Base-by-base conservation (phyloP, 139 green algal species). In the Chlamydomonas schloesseri region DNA sequence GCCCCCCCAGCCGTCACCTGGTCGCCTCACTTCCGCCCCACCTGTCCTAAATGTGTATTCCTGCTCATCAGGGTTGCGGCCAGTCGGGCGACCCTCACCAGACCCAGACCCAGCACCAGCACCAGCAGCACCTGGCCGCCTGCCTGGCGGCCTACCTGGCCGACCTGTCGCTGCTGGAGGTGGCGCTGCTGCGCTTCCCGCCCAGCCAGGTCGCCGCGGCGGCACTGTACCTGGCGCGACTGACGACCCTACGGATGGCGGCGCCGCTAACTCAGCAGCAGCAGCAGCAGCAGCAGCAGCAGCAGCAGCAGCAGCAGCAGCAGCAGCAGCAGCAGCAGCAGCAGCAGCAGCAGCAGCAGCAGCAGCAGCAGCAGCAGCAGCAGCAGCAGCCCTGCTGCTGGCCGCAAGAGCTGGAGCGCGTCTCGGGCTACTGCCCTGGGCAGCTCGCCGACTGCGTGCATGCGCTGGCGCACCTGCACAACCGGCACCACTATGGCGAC, bases 161-260 rank as follows among this genome's bases (percentile, higher is more conserved):
- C 11, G 97, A 99, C 93, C 87, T 98, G 36, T 91, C 93, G 21
- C 92, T 99, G 31, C 88, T 98, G 60, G 96, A 99, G 37, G 96
- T 98, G 81, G 60, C 26, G n/a, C 89, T 96, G 77, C 79, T 99
- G 50, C 47, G 88, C 24, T 98, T 94, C 83, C 86, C 96, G 81
- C 94, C 96, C 29, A 97, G 91, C 46, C 79, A 93, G 33, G 80
- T 98, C 33, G 96, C 93, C 26, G 96, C 96, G 15, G 92, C 94
- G 17, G 89, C 90, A 55, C 92, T 98, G 8, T 93, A 96, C 74
- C 87, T 99, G 18, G 95, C 96, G 23, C 88, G 91, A 13, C 84
- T 91, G 42, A 96, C 93, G n/a, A n/a, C n/a, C n/a, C n/a, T n/a
- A n/a, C n/a, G n/a, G n/a, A n/a, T n/a, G n/a, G n/a, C n/a, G n/a